Evolutionary conservation across 371 early-diverging fungal species (phyloP).

Genomic region (Batkoa obscura): DNA sequence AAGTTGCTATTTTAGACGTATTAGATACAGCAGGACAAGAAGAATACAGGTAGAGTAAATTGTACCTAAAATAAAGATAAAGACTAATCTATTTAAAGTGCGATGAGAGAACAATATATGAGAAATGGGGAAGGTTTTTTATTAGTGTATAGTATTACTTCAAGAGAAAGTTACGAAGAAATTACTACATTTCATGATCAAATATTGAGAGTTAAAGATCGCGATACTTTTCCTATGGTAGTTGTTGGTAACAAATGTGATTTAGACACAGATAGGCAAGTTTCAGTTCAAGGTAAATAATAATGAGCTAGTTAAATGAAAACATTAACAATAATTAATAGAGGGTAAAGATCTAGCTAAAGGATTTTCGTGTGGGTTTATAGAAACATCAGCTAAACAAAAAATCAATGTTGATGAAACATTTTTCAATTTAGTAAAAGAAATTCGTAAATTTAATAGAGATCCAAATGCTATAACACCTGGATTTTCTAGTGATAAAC

Average conservation of each 20-base stretch:
- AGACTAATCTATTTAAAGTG: conserved; percentile 6
- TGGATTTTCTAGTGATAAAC: too few species aligned
- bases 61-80: too few species aligned
- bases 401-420: conserved; percentile 81
- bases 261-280: conserved; percentile 56
- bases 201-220: conserved; percentile 64
- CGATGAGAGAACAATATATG: conserved; percentile 34
- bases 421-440: conserved; percentile 73
- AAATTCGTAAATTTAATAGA: conserved; percentile 56
- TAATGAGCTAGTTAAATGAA: background rate
- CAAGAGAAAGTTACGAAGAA: conserved; percentile 58
- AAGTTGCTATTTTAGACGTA: conserved; percentile 67
- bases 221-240: conserved; percentile 65
- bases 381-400: conserved; percentile 84
- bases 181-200: conserved; percentile 53
- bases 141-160: conserved; percentile 56
- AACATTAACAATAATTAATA: conserved; percentile 2
- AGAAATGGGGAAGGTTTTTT: conserved; percentile 78
- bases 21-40: conserved; percentile 90
- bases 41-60: conserved; percentile 69
- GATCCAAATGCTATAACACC: too few species aligned
- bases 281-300: conserved; percentile 30
- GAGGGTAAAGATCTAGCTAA: conserved; percentile 74
- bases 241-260: conserved; percentile 93
- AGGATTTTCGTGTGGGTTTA: conserved; percentile 52